These are phyloP conservation scores for Mortierella sp. DNA, from an alignment of 371 early-diverging fungal genomes.

Conservation along the genomic window DNA sequence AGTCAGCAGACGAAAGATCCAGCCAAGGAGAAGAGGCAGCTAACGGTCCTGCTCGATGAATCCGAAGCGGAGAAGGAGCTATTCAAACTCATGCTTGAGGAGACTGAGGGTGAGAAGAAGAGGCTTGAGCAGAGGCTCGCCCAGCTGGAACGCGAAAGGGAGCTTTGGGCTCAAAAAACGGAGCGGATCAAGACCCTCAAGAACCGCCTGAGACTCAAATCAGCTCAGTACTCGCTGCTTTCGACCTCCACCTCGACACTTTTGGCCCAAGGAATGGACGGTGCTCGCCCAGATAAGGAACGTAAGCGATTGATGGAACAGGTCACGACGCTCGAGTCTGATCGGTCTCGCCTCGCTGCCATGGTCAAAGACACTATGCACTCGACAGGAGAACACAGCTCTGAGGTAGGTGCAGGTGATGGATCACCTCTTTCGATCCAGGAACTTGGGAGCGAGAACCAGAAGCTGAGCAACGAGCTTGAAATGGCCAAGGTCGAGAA, in stretches of 20 bases:
- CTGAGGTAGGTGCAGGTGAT: conserved; percentile 7
- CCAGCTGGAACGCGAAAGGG: conserved; percentile 32
- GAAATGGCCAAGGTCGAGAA: conserved; percentile 50
- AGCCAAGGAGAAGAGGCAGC: conserved; percentile 40
- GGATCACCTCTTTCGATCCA: conserved; percentile 21
- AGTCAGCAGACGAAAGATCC: conserved; percentile 30
- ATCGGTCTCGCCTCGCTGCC: conserved; percentile 46
- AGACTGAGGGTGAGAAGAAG: conserved; percentile 52
- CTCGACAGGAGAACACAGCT: conserved; percentile 11
- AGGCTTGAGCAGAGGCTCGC: conserved; percentile 32
- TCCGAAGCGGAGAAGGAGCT: conserved; percentile 48
- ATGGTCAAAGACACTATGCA: conserved; percentile 51
- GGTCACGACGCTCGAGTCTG: conserved; percentile 43
- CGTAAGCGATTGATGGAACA: conserved; percentile 50
- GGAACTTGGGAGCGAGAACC: conserved; percentile 38
- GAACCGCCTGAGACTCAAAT: conserved; percentile 30
- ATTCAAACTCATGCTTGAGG: conserved; percentile 51
- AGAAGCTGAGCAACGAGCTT: conserved; percentile 30
- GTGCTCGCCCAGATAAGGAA: conserved; percentile 47
- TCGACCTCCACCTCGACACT: conserved; percentile 44
- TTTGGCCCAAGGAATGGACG: conserved; percentile 27
- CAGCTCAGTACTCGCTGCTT: conserved; percentile 38
- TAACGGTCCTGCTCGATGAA: conserved; percentile 42
- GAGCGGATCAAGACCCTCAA: conserved; percentile 28
- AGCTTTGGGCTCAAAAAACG: conserved; percentile 24